Evolutionary conservation across 257 asterid genomes (phyloP), one percentile per base, ranked within the genome.

Genomic region (Ballota nigra): DNA sequence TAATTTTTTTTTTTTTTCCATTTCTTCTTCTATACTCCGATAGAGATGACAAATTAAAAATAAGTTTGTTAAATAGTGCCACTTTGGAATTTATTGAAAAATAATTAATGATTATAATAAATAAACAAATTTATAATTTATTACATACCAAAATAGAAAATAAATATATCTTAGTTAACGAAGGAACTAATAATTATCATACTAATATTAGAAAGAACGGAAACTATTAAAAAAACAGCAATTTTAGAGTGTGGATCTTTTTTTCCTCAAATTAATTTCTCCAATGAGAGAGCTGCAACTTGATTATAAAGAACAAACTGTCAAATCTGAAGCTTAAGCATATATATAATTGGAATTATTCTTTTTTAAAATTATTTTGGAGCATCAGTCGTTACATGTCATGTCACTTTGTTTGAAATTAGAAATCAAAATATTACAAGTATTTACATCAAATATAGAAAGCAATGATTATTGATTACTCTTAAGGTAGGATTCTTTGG

Each of bases 261-360:
- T 40, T 67, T 20, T 57, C 24, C 36, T 65, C 38, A 41, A 28
- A 51, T n/a, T n/a, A 26, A 40, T 36, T 61, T 51, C 22, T 15
- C 63, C 45, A 60, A 34, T 59, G 8, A 22, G 29, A 20, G 49
- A 57, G 12, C 57, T 62, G 38, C 20, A 38, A 51, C 18, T 58
- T 74, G 61, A 60, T 64, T 16, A 24, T n/a, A n/a, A n/a, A 10
- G 55, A 75, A 47, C 68, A 66, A 75, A 63, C 55, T 65, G 73
- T 70, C 65, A 67, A 71, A 72, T 76, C 75, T 66, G 47, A 75
- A 52, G 12, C 71, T 24, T 53, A 47, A 69, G 61, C 63, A 47
- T 57, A 26, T 26, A 26, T 26, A 26, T 26, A 53, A 69, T 33
- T 61, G 70, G 74, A 70, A 38, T 45, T 71, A 12, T 29, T 43